Evolutionary conservation across 2,329 filamentous ascomycete species (phyloP).

Genomic region (Mycogone perniciosa): DNA sequence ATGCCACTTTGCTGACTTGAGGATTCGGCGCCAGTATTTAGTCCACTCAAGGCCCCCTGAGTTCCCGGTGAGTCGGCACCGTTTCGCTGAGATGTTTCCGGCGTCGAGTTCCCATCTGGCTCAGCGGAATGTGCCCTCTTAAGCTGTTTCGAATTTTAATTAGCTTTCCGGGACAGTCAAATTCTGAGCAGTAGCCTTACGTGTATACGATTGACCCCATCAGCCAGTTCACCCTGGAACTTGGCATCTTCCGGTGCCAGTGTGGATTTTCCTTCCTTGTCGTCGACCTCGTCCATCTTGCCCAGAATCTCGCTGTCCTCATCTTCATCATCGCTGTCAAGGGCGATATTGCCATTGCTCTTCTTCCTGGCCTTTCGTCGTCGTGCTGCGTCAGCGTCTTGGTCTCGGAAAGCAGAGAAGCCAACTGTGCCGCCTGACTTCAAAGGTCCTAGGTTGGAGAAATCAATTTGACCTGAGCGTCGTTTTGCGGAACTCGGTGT

Average conservation of each 20-base stretch:
- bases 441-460: constrained; percentile 75
- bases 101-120: constrained; percentile 42
- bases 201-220: constrained; percentile 75
- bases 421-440: constrained; percentile 84
- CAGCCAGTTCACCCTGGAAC: constrained; percentile 67
- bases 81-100: constrained; percentile 30
- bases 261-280: constrained; percentile 53
- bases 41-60: constrained; percentile 9
- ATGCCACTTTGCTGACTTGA: constrained; percentile 21
- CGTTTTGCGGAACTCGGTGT: constrained; percentile 62
- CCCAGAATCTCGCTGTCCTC: constrained; percentile 55
- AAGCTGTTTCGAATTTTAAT: constrained; percentile 45
- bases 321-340: constrained; percentile 71
- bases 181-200: constrained; percentile 40
- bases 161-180: not conserved
- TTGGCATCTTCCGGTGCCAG: constrained; percentile 65
- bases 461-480: constrained; percentile 76
- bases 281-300: constrained; percentile 60
- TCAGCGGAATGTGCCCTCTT: constrained; percentile 76
- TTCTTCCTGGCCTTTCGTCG: constrained; percentile 56
- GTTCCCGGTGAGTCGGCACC: constrained; percentile 37
- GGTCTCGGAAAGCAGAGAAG: constrained; percentile 81
- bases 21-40: constrained; percentile 18
- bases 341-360: constrained; percentile 59
- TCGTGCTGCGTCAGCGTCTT: constrained; percentile 46